Percentiles rank a stretch among this genome's conserved stretches.
Conservation (phyloP, 345 rosid species). For the Eucalyptus marginata region DNA sequence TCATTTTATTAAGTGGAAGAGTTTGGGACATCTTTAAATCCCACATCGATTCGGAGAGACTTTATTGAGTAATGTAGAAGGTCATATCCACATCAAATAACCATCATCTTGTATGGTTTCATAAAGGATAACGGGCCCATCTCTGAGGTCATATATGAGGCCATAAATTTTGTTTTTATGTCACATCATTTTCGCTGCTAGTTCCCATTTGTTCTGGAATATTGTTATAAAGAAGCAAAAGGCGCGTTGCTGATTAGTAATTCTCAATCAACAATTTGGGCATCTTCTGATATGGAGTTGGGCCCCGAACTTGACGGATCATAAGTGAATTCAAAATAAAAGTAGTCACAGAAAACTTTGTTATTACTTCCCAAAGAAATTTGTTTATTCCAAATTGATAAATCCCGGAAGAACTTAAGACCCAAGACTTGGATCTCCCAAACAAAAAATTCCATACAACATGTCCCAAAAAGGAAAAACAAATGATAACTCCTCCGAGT, state of each 20-base stretch:
- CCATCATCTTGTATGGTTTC: too few relatives aligned
- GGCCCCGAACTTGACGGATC: neutral
- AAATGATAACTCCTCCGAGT: neutral
- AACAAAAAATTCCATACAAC: neutral
- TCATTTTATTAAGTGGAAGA: too few relatives aligned
- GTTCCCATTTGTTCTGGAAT: neutral
- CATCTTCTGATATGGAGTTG: neutral
- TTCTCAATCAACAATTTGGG: neutral
- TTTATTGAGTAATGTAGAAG: too few relatives aligned
- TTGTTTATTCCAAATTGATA: neutral
- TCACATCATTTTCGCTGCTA: neutral
- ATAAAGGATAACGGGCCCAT: neutral
- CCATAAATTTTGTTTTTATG: neutral
- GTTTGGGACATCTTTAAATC: too few relatives aligned
- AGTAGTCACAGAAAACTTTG: neutral
- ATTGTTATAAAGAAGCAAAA: neutral
- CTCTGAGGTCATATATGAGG: neutral
- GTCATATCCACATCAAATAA: too few relatives aligned
- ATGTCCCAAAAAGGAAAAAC: neutral
- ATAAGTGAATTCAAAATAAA: neutral
- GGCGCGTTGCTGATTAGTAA: neutral
- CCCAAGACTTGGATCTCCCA: neutral
- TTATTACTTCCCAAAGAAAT: neutral
- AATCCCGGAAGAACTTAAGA: neutral
- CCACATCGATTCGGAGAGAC: too few relatives aligned